Conservation (phyloP, 2,329 filamentous ascomycete species). For the Achaetomium macrosporum region DNA sequence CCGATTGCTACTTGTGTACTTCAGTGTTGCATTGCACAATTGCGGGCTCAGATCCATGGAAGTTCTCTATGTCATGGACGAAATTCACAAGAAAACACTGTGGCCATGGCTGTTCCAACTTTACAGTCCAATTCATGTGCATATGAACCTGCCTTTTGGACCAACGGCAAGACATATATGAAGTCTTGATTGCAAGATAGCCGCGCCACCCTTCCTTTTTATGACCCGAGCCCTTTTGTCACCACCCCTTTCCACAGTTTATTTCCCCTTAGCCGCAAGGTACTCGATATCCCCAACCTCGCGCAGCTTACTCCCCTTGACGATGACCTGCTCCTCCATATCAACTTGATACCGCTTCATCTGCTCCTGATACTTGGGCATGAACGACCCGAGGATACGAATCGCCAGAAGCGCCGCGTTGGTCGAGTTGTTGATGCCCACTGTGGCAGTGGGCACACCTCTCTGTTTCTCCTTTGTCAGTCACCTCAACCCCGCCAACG, state of each 20-base stretch:
- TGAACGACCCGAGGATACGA: constrained; percentile 56
- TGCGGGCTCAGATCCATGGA: no score
- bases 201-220: neutral
- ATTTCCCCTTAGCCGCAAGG: constrained; percentile 24
- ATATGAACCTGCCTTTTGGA: no score
- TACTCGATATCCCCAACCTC: constrained; percentile 54
- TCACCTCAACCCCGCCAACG: neutral
- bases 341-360: constrained; percentile 57
- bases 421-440: constrained; percentile 74
- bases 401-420: constrained; percentile 70
- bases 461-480: constrained; percentile 27
- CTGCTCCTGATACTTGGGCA: constrained; percentile 49
- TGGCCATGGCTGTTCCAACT: no score
- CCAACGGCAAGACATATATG: no score
- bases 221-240: neutral
- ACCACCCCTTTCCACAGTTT: neutral
- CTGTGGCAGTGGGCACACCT: constrained; percentile 67
- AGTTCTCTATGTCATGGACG: no score
- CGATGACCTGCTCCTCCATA: constrained; percentile 58
- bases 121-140: no score
- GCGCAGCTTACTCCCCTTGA: constrained; percentile 53
- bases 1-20: no score
- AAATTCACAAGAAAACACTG: no score
- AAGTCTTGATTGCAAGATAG: neutral
- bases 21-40: no score